Conservation (phyloP, 495 filamentous ascomycete genomes). For the Penicillium verhagenii region DNA sequence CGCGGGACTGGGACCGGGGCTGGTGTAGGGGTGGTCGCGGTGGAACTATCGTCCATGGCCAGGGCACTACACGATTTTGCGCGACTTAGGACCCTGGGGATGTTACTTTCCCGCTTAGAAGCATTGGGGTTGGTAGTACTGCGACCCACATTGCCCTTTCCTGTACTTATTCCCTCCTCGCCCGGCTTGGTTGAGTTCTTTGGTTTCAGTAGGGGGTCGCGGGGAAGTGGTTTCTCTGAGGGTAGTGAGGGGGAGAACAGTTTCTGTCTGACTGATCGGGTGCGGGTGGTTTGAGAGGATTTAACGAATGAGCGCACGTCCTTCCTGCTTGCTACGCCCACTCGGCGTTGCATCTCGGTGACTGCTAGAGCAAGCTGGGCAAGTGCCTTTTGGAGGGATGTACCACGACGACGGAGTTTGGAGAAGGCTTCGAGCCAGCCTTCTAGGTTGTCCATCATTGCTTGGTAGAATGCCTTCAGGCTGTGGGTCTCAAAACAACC, state of each 20-base stretch:
- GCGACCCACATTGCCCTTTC: conserved; percentile 17
- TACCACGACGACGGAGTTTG: conserved; percentile 64
- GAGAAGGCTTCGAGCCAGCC: conserved; percentile 76
- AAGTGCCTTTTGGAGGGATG: conserved; percentile 58
- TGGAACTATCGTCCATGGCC: conserved; percentile 9
- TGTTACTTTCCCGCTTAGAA: conserved; percentile 6
- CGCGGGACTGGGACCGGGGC: conserved; percentile 14
- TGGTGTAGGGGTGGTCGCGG: conserved; percentile 5
- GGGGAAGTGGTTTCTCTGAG: conserved; percentile 34
- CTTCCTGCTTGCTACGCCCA: conserved; percentile 69
- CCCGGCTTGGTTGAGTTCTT: conserved; percentile 3
- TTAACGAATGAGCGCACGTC: conserved; percentile 32
- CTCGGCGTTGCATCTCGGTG: conserved; percentile 73
- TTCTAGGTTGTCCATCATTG: conserved; percentile 81
- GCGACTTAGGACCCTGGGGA: conserved; percentile 13
- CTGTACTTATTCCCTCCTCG: conserved; percentile 11
- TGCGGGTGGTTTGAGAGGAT: conserved; percentile 11
- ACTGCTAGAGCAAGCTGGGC: conserved; percentile 65
- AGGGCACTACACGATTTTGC: conserved; percentile 29
- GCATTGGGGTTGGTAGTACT: not conserved
- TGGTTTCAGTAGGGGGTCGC: conserved; percentile 26
- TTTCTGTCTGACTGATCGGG: conserved; percentile 22
- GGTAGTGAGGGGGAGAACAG: conserved; percentile 17
- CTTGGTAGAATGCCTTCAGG: conserved; percentile 64
- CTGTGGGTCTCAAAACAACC: conserved; percentile 46